phyloP scores from a whole-genome alignment of 192 early-diverging fungal species.

The Haplosporangium gracile region DNA sequence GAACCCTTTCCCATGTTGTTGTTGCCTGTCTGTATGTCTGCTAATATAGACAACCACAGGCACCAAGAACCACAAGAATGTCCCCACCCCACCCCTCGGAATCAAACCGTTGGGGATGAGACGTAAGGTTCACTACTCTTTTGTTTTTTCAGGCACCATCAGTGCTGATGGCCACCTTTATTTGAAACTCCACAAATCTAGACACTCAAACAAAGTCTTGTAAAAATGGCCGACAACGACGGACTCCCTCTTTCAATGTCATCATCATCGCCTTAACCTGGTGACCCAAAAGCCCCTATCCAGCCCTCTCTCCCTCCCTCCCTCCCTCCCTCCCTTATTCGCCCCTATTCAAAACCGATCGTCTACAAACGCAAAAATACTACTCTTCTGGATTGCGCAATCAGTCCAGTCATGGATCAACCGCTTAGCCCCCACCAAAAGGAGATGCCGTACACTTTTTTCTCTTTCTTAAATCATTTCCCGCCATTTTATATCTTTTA shows the following conservation, averaged over 20 bases:
- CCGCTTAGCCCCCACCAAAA: neutral
- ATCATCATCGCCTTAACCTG: slow-evolving; percentile 16
- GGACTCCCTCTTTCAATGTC: neutral
- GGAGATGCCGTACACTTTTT: neutral
- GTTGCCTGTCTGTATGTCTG: no score
- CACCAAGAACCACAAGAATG: no score
- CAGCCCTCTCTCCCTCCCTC: neutral
- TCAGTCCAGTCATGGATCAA: neutral
- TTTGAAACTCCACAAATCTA: neutral
- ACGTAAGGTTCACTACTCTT: neutral
- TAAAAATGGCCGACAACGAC: neutral
- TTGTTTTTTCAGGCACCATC: neutral
- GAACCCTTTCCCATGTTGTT: no score
- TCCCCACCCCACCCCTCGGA: neutral
- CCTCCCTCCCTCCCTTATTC: neutral
- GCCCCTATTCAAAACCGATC: slow-evolving; percentile 5
- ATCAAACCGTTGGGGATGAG: neutral
- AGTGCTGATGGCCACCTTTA: neutral
- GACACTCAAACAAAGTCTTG: neutral
- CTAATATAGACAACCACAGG: no score
- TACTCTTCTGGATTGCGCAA: neutral
- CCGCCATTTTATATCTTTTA: slow-evolving; percentile 1
- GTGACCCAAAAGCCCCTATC: slow-evolving; percentile 22
- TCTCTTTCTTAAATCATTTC: neutral
- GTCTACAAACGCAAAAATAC: neutral